phyloP scores from a whole-genome alignment of 208 protist genomes.

The Trypanosoma mega region DNA sequence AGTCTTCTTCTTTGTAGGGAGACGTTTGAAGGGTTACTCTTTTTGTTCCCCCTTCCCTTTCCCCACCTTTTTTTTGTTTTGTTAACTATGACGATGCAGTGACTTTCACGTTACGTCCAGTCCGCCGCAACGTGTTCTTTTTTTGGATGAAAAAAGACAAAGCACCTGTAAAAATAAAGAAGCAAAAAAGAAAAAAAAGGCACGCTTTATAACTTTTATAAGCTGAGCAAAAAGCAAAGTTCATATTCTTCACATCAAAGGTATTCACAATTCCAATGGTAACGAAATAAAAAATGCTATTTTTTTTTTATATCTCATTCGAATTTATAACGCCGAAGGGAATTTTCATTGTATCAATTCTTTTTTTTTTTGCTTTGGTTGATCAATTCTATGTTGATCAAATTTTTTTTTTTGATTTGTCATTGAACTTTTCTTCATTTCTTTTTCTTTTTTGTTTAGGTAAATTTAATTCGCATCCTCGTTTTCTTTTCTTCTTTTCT shows the following conservation, averaged over 20 bases:
- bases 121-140: too few species aligned
- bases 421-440: background rate
- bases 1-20: too few species aligned
- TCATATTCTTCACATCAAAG: background rate
- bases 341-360: too few species aligned
- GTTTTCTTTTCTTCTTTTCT: background rate
- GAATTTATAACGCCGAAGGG: too few species aligned
- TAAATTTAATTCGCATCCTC: background rate
- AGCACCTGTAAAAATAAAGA: background rate
- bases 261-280: background rate
- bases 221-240: background rate
- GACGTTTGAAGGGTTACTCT: too few species aligned
- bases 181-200: constrained; percentile 12
- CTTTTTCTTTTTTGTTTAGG: background rate
- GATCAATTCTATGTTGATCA: too few species aligned
- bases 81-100: background rate
- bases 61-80: constrained; percentile 7
- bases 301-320: too few species aligned
- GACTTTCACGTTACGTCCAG: too few species aligned
- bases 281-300: too few species aligned
- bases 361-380: too few species aligned
- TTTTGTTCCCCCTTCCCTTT: too few species aligned
- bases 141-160: background rate
- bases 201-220: background rate
- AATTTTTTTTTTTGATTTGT: too few species aligned